Base-by-base conservation (phyloP, 305 asterid species). In the Striga hermonthica region DNA sequence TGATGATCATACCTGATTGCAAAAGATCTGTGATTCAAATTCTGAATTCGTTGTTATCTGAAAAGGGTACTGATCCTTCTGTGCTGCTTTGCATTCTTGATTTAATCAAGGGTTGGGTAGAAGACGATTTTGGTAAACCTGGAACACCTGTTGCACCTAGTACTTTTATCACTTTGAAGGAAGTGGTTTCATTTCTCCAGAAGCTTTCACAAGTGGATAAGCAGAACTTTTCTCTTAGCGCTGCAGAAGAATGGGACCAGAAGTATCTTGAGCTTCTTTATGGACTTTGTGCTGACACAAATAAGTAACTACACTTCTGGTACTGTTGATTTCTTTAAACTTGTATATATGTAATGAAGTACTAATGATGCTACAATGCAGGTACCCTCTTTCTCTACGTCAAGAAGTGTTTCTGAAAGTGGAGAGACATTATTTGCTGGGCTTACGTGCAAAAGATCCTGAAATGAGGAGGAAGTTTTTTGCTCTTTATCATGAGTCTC, bases 141-240 rank as follows among this genome's bases (percentile, higher is more conserved):
- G 97, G 97, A 78, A 79, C 79, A 66, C 76, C 91, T 69, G 79
- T 62, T 76, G 79, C 85, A 39, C 79, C 95, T 67, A 81, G 82
- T 74, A 80, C 86, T 67, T 86, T 85, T 71, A 78, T 94, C 64
- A 72, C 95, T 31, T 75, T 92, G 38, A 94, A 94, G 89, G 99
- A 94, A 73, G 89, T 91, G 60, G 85, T 94, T 64, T 80, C 99
- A 62, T 84, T 94, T 76, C 88, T 91, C 64, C 98, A 91, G 84
- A 94, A 86, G 90, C 97, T 94, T 74, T 94, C 99, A 48, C 99
- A 86, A 81, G 96, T 94, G 35, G 99, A 94, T 72, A 94, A 87
- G 83, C 95, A 80, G 78, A 83, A 76, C 82, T 91, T 94, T 75
- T 78, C 90, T 64, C 71, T 80, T 40, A 78, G 79, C 79, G 60